phyloP scores from a whole-genome alignment of 192 early-diverging fungal species.

The Spizellomyces punctatus region DNA sequence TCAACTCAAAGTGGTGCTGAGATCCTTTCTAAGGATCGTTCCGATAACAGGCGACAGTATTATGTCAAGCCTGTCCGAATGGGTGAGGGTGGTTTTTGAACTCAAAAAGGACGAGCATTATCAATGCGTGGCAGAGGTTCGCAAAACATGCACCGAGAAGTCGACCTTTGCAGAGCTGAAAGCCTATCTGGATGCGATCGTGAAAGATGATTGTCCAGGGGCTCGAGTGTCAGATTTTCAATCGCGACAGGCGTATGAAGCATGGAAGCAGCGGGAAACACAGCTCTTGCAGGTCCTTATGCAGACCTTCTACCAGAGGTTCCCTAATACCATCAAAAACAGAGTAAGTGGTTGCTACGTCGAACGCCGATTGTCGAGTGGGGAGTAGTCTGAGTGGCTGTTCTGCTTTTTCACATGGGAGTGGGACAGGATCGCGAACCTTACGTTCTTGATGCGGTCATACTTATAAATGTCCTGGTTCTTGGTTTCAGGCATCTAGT shows the following conservation, averaged over 20 bases:
- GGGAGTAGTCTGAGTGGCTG: too few species aligned
- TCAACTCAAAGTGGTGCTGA: conserved; percentile 22
- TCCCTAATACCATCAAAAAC: conserved; percentile 30
- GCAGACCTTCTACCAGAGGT: conserved; percentile 39
- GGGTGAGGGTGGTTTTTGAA: conserved; percentile 43
- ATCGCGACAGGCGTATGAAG: conserved; percentile 50
- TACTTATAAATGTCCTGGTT: too few species aligned
- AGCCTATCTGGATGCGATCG: conserved; percentile 19
- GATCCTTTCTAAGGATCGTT: conserved; percentile 6
- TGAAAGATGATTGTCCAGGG: conserved; percentile 16
- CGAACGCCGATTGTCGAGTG: too few species aligned
- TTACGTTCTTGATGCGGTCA: too few species aligned
- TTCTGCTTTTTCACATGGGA: too few species aligned
- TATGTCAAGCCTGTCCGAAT: conserved; percentile 18
- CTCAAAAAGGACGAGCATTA: conserved; percentile 34
- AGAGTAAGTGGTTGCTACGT: conserved; percentile 17
- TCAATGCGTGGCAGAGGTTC: conserved; percentile 1
- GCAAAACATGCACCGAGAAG: conserved; percentile 27
- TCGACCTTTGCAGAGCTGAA: conserved; percentile 31
- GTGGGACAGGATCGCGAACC: too few species aligned
- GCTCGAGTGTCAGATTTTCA: conserved; percentile 49
- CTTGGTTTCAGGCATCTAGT: conserved; percentile 10
- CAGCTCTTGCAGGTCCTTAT: conserved; percentile 53
- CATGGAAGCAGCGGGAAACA: conserved; percentile 56
- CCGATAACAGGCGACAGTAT: conserved; percentile 16